These are phyloP conservation scores for Umbelopsis ramanniana DNA, from an alignment of 192 early-diverging fungal genomes.

Conservation along the genomic window DNA sequence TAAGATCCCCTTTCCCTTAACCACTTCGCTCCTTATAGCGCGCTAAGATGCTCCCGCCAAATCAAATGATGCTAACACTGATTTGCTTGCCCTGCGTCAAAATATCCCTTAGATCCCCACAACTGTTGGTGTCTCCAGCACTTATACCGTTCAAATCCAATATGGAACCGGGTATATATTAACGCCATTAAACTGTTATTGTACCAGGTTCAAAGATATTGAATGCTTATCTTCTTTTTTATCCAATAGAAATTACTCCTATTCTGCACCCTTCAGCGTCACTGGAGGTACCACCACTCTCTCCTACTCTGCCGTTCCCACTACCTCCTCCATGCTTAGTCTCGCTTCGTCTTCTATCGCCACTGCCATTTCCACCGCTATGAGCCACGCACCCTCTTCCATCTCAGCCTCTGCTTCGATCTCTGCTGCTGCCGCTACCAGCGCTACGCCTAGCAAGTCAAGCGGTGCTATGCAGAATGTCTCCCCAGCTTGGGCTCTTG, in stretches of 20 bases:
- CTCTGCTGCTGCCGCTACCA: neutral
- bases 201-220: neutral
- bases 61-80: neutral
- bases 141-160: conserved; percentile 6
- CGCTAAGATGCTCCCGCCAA: neutral
- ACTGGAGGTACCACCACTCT: conserved; percentile 9
- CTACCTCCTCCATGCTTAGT: neutral
- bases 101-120: conserved; percentile 11
- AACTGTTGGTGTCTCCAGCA: conserved; percentile 2
- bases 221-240: neutral
- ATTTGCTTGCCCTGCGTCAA: neutral
- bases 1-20: neutral
- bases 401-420: neutral
- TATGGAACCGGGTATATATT: conserved; percentile 12
- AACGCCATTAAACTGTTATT: neutral
- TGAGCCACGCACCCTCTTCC: neutral
- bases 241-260: conserved; percentile 14
- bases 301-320: conserved; percentile 1
- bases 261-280: conserved; percentile 9
- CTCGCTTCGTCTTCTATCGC: neutral
- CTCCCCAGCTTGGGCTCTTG: conserved; percentile 6
- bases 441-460: neutral
- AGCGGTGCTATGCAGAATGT: conserved; percentile 3
- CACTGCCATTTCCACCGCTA: neutral
- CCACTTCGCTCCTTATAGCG: neutral